These are phyloP conservation scores for Mortierella sp. DNA, from an alignment of 371 early-diverging fungal species.

Conservation along the genomic window DNA sequence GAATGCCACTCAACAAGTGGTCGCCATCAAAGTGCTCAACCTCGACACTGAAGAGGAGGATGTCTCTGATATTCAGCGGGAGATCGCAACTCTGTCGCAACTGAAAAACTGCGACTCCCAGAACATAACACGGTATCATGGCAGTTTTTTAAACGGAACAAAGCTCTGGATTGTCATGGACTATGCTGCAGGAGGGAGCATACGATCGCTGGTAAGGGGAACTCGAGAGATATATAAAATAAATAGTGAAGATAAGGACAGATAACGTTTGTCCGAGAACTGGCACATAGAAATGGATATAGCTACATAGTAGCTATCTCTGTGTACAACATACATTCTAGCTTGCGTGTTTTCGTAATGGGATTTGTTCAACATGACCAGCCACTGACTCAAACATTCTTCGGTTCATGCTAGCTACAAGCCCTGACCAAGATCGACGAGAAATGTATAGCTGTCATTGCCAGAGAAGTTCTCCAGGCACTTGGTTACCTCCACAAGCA, in stretches of 20 bases:
- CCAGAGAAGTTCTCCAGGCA: slow-evolving; percentile 88
- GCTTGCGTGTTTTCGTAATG: background rate
- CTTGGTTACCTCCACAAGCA: slow-evolving; percentile 94
- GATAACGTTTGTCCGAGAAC: slow-evolving; percentile 5
- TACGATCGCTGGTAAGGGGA: slow-evolving; percentile 81
- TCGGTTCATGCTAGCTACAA: slow-evolving; percentile 20
- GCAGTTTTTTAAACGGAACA: slow-evolving; percentile 89
- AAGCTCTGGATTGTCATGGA: slow-evolving; percentile 99
- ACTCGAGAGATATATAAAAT: background rate
- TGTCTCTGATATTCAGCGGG: slow-evolving; percentile 95
- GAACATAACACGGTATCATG: slow-evolving; percentile 95
- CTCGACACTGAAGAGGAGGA: slow-evolving; percentile 97
- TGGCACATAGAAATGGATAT: background rate
- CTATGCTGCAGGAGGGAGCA: slow-evolving; percentile 95
- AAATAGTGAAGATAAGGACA: background rate
- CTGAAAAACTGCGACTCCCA: slow-evolving; percentile 85
- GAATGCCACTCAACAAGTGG: slow-evolving; percentile 75
- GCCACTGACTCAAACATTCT: background rate
- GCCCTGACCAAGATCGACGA: slow-evolving; percentile 83
- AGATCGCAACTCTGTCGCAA: slow-evolving; percentile 91
- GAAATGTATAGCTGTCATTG: slow-evolving; percentile 87
- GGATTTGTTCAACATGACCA: background rate
- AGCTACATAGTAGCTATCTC: background rate
- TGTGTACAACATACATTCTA: background rate
- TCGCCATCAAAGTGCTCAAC: slow-evolving; percentile 97